Percentiles rank a stretch among this genome's conserved stretches.
Evolutionary conservation across 768 basidiomycete genomes (phyloP).

Genomic region (Thelephora aurantiotincta): DNA sequence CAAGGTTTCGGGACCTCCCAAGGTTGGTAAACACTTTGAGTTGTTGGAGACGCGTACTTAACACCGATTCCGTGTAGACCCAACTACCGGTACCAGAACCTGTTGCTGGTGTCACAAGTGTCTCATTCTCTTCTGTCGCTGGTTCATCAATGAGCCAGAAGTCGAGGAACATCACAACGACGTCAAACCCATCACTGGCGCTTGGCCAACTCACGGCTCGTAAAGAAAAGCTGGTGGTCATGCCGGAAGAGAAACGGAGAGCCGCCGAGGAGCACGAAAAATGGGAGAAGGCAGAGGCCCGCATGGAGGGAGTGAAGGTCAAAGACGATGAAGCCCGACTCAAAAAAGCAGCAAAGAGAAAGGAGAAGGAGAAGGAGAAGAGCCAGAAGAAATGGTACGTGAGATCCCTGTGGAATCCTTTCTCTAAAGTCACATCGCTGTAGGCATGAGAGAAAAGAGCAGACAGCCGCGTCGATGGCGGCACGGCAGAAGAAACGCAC

Average conservation of each 20-base stretch:
- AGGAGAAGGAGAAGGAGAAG: constrained; percentile 82
- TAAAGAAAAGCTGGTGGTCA: constrained; percentile 58
- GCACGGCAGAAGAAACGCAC: constrained; percentile 82
- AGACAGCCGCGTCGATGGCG: constrained; percentile 57
- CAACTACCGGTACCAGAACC: constrained; percentile 61
- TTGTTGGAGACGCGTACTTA: no score
- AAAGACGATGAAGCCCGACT: constrained; percentile 71
- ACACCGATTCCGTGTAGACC: constrained; percentile 23
- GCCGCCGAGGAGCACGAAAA: constrained; percentile 68
- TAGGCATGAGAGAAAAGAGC: constrained; percentile 83
- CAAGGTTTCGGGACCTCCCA: no score
- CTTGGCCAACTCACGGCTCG: constrained; percentile 65
- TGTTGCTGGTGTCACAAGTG: constrained; percentile 31
- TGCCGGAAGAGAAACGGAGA: constrained; percentile 79
- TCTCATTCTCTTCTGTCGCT: constrained; percentile 55
- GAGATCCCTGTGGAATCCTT: background rate
- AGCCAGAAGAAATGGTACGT: constrained; percentile 77
- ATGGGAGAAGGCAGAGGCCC: constrained; percentile 83
- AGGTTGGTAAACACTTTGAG: no score
- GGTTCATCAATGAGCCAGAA: constrained; percentile 38
- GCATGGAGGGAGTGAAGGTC: constrained; percentile 85
- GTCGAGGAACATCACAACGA: constrained; percentile 40
- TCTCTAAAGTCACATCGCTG: constrained; percentile 1
- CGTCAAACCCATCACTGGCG: constrained; percentile 76
- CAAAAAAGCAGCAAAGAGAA: constrained; percentile 88